Base-by-base conservation (phyloP, 352 stramenopile genomes). In the Pythium phragmiticola region DNA sequence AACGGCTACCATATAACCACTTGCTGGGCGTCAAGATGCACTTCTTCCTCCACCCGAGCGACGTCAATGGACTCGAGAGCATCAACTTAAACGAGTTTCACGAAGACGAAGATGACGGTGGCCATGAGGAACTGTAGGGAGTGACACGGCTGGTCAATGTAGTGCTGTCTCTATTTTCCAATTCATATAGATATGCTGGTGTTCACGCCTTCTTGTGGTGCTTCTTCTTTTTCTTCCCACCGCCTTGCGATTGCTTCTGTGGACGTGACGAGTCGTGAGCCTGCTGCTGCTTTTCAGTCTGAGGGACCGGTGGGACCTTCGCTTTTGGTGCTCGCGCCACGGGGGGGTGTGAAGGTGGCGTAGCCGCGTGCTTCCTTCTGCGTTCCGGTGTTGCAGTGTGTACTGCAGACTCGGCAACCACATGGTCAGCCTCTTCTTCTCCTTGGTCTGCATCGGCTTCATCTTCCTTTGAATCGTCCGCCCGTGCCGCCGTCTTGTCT, bases 401-500 rank as follows among this genome's bases (percentile, higher is more conserved):
- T 46, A n/a, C 14, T 46, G 39, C 37, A 42, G 37, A 30, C 26
- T 30, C 37, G 14, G 9, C 6, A 8, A 42, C 37, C 37, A 9
- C 7, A 30, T 39, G 42, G 7, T 54, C 55, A 7, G 9, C 34
- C 17, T 41, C 2, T 46, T 57, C 19, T 23, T 34, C 14, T 46
- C 4, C 33, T 36, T 17, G 37, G 4, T 51, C 42, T 51, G 42
- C 41, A 16, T 46, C 50, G 0, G 19, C 36, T 3, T 57, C 36
- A 12, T 46, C 46, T 0, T 52, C 45, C 5, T 61, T 37, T 2
- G 34, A 46, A 5, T 47, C 36, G 1, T 42, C 53, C 21, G 51
- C 58, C 19, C 28, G 23, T 23, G 48, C 17, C 7, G 62, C 17
- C 11, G 62, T 67, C 33, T 84, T 71, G 45, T 70, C 60, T 45